Evolutionary conservation across 2,329 filamentous ascomycete species (phyloP), one percentile per base, ranked within the genome.

Genomic region (Claviceps africana): DNA sequence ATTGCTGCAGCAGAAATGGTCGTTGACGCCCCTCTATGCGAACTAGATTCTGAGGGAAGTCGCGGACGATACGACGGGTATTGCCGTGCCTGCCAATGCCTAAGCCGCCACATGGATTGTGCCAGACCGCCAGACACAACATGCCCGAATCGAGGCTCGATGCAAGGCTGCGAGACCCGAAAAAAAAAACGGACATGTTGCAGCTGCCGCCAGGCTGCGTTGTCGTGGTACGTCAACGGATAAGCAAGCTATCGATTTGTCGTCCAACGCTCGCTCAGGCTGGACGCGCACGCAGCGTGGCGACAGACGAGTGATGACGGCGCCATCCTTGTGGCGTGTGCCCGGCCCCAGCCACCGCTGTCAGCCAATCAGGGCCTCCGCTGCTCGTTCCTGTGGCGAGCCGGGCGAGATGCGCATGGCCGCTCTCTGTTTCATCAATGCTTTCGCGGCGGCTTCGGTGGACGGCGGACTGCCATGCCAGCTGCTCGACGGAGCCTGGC

Each of bases 281-380:
- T 45, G 43, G 15, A 17, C n/a, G n/a, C n/a, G 11, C n/a, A 25
- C 13, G 43, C 43, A 25, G 6, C 43, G 25, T 45, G 52, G 51
- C 51, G 43, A 37, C 51, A 31, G 40, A 45, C 52, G 13, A 46
- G 42, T 3, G 21, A 33, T 28, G 19, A 15, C 17, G 42, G 47
- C 50, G 19, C 40, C 53, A 28, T 49, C 28, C 17, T n/a, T 47
- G 43, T 50, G 51, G 44, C 51, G 48, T 45, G 48, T n/a, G 35
- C 43, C 35, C 22, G 43, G 35, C 49, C 56, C 64, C 62, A 63
- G 59, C 63, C 60, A 62, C 61, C 61, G 56, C 55, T 61, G 59
- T 60, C 55, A 66, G 54, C 65, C 65, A 67, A 67, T 66, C 64
- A 65, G 17, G 8, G 5, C 11, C 11, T 15, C 19, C 53, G 17